These are phyloP conservation scores for Rubia tinctorum DNA, from an alignment of 305 asterid species.

Conservation along the genomic window DNA sequence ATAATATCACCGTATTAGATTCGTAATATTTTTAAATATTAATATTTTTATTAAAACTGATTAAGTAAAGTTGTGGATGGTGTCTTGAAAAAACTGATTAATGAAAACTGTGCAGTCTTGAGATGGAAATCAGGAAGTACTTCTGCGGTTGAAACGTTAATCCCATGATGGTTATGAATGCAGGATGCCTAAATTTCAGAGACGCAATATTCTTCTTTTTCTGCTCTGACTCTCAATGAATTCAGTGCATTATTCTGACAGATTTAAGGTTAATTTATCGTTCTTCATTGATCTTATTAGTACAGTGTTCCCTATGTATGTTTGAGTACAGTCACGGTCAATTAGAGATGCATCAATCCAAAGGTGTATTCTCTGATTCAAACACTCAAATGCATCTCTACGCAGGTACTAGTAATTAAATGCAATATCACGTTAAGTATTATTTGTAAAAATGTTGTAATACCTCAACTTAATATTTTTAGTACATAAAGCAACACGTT, in stretches of 20 bases:
- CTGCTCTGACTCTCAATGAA: not conserved
- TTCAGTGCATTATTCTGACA: not conserved
- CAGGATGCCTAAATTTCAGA: constrained; percentile 1
- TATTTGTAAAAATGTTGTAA: too few relatives aligned
- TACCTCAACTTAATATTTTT: too few relatives aligned
- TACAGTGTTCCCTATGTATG: not conserved
- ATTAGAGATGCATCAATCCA: not conserved
- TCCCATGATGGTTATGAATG: not conserved
- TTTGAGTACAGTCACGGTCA: not conserved
- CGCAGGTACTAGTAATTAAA: not conserved
- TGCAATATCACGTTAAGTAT: too few relatives aligned
- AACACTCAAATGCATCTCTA: not conserved
- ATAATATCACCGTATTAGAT: too few relatives aligned
- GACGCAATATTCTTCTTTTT: not conserved
- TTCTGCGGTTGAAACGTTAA: too few relatives aligned
- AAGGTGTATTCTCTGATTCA: not conserved
- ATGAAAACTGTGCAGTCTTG: too few relatives aligned
- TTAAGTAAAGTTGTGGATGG: too few relatives aligned
- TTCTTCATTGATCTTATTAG: not conserved
- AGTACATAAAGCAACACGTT: too few relatives aligned
- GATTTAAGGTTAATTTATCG: not conserved
- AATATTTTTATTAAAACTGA: too few relatives aligned
- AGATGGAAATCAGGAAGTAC: too few relatives aligned
- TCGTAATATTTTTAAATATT: too few relatives aligned
- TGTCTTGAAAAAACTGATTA: too few relatives aligned